Conservation (phyloP, 2,329 filamentous ascomycete genomes). For the Aspergillus sp. region DNA sequence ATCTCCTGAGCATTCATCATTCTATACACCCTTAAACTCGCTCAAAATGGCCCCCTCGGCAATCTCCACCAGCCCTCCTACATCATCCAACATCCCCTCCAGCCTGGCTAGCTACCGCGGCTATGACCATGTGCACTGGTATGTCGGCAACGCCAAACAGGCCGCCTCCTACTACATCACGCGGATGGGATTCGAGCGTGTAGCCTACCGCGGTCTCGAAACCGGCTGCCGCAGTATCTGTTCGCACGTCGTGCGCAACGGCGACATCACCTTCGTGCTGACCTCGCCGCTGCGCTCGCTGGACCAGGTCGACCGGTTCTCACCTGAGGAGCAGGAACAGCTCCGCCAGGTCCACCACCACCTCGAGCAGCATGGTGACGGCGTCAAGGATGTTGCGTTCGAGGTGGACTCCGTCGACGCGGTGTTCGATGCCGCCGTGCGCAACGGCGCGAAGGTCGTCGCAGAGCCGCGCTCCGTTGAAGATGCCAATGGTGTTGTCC, state of each 20-base stretch:
- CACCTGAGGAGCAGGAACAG: constrained; percentile 58
- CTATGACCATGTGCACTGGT: constrained; percentile 94
- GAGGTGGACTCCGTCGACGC: constrained; percentile 85
- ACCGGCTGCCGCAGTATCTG: constrained; percentile 78
- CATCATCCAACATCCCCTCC: constrained; percentile 16
- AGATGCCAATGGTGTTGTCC: constrained; percentile 65
- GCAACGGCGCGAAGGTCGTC: constrained; percentile 41
- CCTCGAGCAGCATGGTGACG: constrained; percentile 84
- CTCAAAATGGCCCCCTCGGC: constrained; percentile 30
- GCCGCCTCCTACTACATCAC: constrained; percentile 84
- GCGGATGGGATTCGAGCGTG: constrained; percentile 77
- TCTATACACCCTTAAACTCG: background rate
- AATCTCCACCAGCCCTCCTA: constrained; percentile 25
- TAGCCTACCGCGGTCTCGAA: constrained; percentile 86
- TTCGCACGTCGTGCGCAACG: constrained; percentile 65
- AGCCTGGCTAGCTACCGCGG: constrained; percentile 58
- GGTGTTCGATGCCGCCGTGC: constrained; percentile 72
- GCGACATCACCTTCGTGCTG: constrained; percentile 42
- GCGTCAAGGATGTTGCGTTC: constrained; percentile 92
- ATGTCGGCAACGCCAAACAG: constrained; percentile 95
- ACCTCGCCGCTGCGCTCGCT: constrained; percentile 54
- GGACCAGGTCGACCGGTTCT: constrained; percentile 58
- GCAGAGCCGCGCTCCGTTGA: constrained; percentile 54
- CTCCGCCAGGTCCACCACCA: constrained; percentile 77
- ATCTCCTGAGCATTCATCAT: background rate